These are phyloP conservation scores for Claviceps fusiformis DNA, from an alignment of 2,329 filamentous ascomycete species.

Conservation along the genomic window DNA sequence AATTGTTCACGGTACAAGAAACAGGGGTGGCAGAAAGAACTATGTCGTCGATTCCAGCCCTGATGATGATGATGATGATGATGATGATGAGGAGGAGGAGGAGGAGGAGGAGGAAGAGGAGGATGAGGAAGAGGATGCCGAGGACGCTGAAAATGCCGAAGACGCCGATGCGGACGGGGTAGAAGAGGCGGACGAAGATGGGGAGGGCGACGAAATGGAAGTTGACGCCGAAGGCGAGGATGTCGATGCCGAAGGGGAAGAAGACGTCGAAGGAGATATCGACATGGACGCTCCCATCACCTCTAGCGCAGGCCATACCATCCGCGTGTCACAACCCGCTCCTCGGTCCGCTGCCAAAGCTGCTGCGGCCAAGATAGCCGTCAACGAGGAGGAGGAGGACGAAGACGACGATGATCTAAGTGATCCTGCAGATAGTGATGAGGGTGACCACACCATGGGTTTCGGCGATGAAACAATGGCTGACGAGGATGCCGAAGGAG, in stretches of 20 bases:
- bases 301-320: slow-evolving; percentile 22
- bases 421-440: slow-evolving; percentile 38
- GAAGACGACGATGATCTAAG: slow-evolving; percentile 42
- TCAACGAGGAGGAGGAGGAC: slow-evolving; percentile 32
- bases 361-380: slow-evolving; percentile 19
- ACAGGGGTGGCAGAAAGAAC: slow-evolving; percentile 42
- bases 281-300: slow-evolving; percentile 28
- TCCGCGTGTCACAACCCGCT: slow-evolving; percentile 33
- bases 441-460: slow-evolving; percentile 22
- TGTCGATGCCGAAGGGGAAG: slow-evolving; percentile 24
- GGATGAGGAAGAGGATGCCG: slow-evolving; percentile 28
- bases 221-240: slow-evolving; percentile 26
- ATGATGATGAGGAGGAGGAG: slow-evolving; percentile 27
- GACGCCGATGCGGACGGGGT: slow-evolving; percentile 21
- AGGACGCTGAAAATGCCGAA: slow-evolving; percentile 23
- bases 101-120: slow-evolving; percentile 28
- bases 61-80: slow-evolving; percentile 29
- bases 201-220: slow-evolving; percentile 24
- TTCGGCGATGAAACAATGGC: slow-evolving; percentile 32
- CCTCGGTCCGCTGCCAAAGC: slow-evolving; percentile 22
- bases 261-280: slow-evolving; percentile 24
- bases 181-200: slow-evolving; percentile 29
- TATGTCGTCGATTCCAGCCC: slow-evolving; percentile 44
- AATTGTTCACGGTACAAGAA: slow-evolving; percentile 37
- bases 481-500: slow-evolving; percentile 34